Conservation (phyloP, 2,329 filamentous ascomycete species). For the Zymoseptoria pseudotritici region DNA sequence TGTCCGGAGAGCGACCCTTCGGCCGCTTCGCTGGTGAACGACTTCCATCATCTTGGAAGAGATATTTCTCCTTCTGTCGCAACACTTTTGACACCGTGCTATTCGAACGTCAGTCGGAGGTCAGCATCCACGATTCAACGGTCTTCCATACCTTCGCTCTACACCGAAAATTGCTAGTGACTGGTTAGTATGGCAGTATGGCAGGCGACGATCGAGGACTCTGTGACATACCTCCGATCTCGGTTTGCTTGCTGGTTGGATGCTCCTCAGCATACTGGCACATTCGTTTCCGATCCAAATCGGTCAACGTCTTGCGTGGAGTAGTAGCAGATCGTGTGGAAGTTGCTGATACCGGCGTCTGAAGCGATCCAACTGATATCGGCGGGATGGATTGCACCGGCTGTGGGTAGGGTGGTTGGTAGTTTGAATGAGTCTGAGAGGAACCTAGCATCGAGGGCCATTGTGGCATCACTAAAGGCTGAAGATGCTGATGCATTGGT, state of each 20-base stretch:
- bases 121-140: background rate
- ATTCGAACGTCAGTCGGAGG: slow-evolving; percentile 19
- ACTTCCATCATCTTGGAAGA: slow-evolving; percentile 71
- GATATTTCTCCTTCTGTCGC: slow-evolving; percentile 88
- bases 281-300: slow-evolving; percentile 85
- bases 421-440: slow-evolving; percentile 53
- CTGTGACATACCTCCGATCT: slow-evolving; percentile 68
- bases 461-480: slow-evolving; percentile 66
- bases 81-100: slow-evolving; percentile 99
- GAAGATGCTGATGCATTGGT: slow-evolving; percentile 48
- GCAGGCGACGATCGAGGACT: background rate
- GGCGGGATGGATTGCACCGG: slow-evolving; percentile 36
- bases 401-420: slow-evolving; percentile 55
- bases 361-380: slow-evolving; percentile 45
- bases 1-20: slow-evolving; percentile 82
- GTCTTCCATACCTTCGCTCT: slow-evolving; percentile 72
- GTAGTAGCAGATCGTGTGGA: slow-evolving; percentile 34
- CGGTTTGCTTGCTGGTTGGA: slow-evolving; percentile 85
- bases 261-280: slow-evolving; percentile 89
- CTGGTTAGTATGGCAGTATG: slow-evolving; percentile 26
- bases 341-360: slow-evolving; percentile 45
- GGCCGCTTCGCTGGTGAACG: slow-evolving; percentile 72
- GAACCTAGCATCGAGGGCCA: slow-evolving; percentile 75
- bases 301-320: slow-evolving; percentile 67
- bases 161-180: slow-evolving; percentile 76